Base-by-base conservation (phyloP, 768 basidiomycete genomes). In the Mycena sanguinolenta region DNA sequence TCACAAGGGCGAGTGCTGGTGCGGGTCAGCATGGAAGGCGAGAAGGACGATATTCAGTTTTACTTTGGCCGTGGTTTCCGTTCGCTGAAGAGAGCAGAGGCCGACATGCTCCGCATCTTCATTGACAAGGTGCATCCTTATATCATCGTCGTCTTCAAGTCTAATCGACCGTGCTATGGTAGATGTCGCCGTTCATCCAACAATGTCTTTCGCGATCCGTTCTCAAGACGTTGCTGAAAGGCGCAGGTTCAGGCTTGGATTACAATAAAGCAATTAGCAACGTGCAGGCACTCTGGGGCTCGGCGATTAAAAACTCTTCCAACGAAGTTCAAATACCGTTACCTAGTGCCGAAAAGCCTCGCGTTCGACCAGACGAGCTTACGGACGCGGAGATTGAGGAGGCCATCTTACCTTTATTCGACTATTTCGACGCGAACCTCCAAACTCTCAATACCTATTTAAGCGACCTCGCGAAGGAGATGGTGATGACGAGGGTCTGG, bases 21-120 rank as follows among this genome's bases (percentile, higher is more conserved):
- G 36, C 89, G 98, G 23, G 88, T 99, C 67, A 97, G 95, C 77
- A 98, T 99, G 96, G 98, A 99, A 77, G 96, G 97, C 62, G 98
- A 99, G 86, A 96, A 97, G 81, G 96, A 98, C 75, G 98, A 99
- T 78, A 95, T 96, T 10, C 94, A 94, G 74, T 99, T 98, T 84
- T 97, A 94, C 85, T 99, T 99, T 76, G 98, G 98, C 30, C 88
- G 96, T 36, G 97, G 92, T 4, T 99, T 99, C 87, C 87, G 97
- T 54, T 95, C 92, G 44, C 79, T 99, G 74, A 98, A 98, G 82
- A 85, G 96, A 36, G 95, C 96, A 0, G 96, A 99, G 77, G 91
- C 88, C 27, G 97, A 99, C 76, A 98, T 99, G 97, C 89, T 96
- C 62, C 87, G 97, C 14, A 94, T 94, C 39, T 97, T 99, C 80